phyloP scores from a whole-genome alignment of 2,329 filamentous ascomycete genomes.

The Aspergillus sp. region DNA sequence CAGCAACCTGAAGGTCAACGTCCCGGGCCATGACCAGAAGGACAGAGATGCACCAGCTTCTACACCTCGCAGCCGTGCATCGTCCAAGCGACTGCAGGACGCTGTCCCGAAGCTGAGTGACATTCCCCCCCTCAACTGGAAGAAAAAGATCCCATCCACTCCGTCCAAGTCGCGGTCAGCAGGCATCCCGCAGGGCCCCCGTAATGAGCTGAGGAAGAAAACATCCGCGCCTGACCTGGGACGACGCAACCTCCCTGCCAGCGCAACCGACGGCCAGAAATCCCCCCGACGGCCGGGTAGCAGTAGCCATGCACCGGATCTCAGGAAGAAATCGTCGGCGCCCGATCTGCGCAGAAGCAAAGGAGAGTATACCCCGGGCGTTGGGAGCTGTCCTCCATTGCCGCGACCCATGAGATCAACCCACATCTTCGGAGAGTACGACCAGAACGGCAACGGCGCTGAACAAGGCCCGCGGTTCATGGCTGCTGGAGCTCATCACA shows the following conservation, averaged over 20 bases:
- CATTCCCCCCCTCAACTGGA: background rate
- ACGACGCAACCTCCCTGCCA: background rate
- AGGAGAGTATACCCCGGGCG: background rate
- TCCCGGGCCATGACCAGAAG: background rate
- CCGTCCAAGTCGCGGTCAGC: background rate
- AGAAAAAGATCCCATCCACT: background rate
- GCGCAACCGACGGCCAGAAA: background rate
- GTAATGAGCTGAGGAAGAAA: constrained; percentile 1
- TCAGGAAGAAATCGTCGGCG: constrained; percentile 2
- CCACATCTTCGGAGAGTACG: background rate
- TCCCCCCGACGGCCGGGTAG: background rate
- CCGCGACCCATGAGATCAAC: background rate
- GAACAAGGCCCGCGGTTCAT: constrained; percentile 4
- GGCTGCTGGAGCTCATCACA: background rate
- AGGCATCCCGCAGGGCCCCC: background rate
- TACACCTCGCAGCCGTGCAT: background rate
- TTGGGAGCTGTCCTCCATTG: background rate
- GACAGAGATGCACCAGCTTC: background rate
- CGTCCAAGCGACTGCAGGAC: background rate
- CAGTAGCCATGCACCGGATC: background rate
- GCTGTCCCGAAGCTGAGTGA: background rate
- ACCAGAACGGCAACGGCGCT: too few species aligned
- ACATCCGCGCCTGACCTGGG: background rate
- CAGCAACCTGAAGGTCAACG: background rate
- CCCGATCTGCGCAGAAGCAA: background rate